These are phyloP conservation scores for Scheffersomyces stambukii DNA, from an alignment of 1,139 yeast genomes.

Conservation along the genomic window DNA sequence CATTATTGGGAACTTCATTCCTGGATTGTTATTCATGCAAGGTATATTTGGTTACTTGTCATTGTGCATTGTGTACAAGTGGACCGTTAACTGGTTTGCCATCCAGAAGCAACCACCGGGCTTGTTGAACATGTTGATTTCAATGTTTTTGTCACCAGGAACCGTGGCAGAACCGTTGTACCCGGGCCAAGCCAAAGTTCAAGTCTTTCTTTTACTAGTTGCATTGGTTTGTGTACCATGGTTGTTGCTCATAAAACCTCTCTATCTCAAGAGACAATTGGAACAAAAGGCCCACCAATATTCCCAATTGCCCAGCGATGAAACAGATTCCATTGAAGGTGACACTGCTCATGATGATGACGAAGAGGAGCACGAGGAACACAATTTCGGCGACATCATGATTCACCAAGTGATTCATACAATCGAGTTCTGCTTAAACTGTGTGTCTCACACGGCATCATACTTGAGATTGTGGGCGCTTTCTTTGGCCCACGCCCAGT, in stretches of 20 bases:
- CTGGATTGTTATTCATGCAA: constrained; percentile 79
- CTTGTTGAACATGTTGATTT: constrained; percentile 72
- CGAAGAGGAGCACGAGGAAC: constrained; percentile 51
- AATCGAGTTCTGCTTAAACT: constrained; percentile 72
- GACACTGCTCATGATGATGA: constrained; percentile 41
- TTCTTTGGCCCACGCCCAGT: constrained; percentile 74
- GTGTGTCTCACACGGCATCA: constrained; percentile 79
- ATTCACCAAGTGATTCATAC: constrained; percentile 79
- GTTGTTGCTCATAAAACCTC: constrained; percentile 66
- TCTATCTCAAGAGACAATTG: constrained; percentile 40
- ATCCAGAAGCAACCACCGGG: constrained; percentile 72
- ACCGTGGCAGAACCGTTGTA: constrained; percentile 62
- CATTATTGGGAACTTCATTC: constrained; percentile 71
- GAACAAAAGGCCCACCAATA: constrained; percentile 39
- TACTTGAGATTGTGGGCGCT: constrained; percentile 77
- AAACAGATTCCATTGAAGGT: constrained; percentile 15
- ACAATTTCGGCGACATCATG: constrained; percentile 69
- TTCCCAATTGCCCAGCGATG: constrained; percentile 20
- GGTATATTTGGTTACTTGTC: constrained; percentile 78
- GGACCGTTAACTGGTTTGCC: constrained; percentile 77
- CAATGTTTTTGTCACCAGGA: constrained; percentile 80
- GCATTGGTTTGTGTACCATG: constrained; percentile 78
- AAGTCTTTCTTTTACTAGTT: constrained; percentile 51
- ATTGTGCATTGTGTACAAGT: constrained; percentile 68
- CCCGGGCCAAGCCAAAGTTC: constrained; percentile 59